Evolutionary conservation across 768 basidiomycete species (phyloP), one percentile per base, ranked within the genome.

Genomic region (Mycena epipterygia): DNA sequence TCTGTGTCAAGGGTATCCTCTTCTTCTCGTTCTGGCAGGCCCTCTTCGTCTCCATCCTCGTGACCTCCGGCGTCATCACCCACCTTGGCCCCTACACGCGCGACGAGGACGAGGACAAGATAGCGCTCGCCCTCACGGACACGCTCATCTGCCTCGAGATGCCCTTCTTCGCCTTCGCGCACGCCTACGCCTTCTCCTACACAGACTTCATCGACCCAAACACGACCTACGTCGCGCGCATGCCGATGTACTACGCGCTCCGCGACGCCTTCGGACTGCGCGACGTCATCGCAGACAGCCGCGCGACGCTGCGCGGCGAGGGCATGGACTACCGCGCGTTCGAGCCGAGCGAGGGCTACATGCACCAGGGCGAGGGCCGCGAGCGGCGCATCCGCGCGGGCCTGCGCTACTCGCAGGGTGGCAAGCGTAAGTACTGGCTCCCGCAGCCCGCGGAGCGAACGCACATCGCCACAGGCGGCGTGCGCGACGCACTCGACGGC

Each of bases 21-120:
- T 98, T 98, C 86, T 97, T 98, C 81, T 96, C 95, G 2, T 99
- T 99, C 84, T 99, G 98, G 98, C 98, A 99, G 79, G 90, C 93
- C 25, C 88, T 97, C 57, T 89, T 77, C 52, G 89, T 99, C 57
- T 96, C 96, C 33, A 88, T 94, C 75, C 87, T 98, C n/a, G 97
- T 97, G 53, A 93, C 95, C 2, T 86, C 92, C 0, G 88, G 91
- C 12, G 87, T 85, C 57, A 94, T 99, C 78, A 90, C 84, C 39
- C 87, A 86, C 57, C 88, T 98, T 52, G 96, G 96, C 4, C 93
- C 94, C 16, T 97, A 97, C 81, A 94, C 91, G 11, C 94, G 96
- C 79, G 84, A 85, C 32, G 95, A 95, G 77, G 92, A 96, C 79
- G 13, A 67, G 37, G 72, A 70, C 55, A 63, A 44, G 32, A 95